Base-by-base conservation (phyloP, 208 protist species). In the Leishmania tarentolae region DNA sequence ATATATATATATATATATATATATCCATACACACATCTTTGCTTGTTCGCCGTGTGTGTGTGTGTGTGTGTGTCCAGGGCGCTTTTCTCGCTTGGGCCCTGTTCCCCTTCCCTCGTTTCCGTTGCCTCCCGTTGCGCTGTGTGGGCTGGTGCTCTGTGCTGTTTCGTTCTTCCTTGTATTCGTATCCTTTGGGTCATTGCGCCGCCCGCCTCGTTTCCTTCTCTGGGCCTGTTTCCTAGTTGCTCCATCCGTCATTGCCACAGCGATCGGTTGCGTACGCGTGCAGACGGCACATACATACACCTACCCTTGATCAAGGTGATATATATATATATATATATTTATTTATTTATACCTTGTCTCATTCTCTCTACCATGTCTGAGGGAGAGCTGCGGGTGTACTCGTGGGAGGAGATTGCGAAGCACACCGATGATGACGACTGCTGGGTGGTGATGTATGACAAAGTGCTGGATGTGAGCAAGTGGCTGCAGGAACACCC, bases 381-480 rank as follows among this genome's bases (percentile, higher is more conserved):
- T 13, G 75, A 81, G 63, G 7, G 19, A 37, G 80, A 91, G 21
- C 82, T 94, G 0, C 74, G 76, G 35, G 83, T 91, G 53, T 97
- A 90, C 86, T 92, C 95, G 69, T 96, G 94, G 88, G 94, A 94
- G 69, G 94, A 98, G 85, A 93, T 98, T 40, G 72, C 79, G 47
- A 95, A 96, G 89, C 97, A 99, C 83, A 94, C 96, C 76, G 92
- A 83, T 28, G 93, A 96, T 37, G 88, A 83, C 8, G 96, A 98
- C 82, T 96, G 95, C 76, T 99, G 98, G 98, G 91, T 98, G 1
- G 94, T 98, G 52, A 83, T 99, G 75, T 94, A 98, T 78, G 93
- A 93, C 83, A 95, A 96, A 74, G 98, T 99, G 17, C 91, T 98
- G 53, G 90, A 99, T 73, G 90, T 99, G 31, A 97, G 95, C 8